Percentiles rank a stretch among this genome's conserved stretches.
These are phyloP conservation scores for Wilcoxina mikolae DNA, from an alignment of 495 filamentous ascomycete genomes.

Conservation along the genomic window DNA sequence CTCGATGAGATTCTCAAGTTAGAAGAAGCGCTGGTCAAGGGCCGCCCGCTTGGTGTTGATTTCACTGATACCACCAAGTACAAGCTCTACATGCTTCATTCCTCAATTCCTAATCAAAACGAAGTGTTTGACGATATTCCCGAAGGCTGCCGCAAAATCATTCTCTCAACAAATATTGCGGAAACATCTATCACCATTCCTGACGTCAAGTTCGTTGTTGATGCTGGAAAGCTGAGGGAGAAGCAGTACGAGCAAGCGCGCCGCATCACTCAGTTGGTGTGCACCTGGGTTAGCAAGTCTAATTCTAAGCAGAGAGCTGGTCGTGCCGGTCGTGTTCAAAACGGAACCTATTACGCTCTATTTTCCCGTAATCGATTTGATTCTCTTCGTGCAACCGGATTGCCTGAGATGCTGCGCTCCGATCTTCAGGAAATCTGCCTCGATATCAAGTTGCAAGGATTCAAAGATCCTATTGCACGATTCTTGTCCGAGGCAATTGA, in stretches of 20 bases:
- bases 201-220: conserved; percentile 44
- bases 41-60: conserved; percentile 31
- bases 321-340: conserved; percentile 43
- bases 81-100: conserved; percentile 40
- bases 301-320: conserved; percentile 44
- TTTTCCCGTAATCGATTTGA: conserved; percentile 38
- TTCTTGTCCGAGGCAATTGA: conserved; percentile 41
- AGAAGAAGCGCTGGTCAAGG: conserved; percentile 25
- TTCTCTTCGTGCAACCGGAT: conserved; percentile 34
- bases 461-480: conserved; percentile 33
- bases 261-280: conserved; percentile 35
- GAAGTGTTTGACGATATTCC: conserved; percentile 36
- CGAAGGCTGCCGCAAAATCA: conserved; percentile 39
- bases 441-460: conserved; percentile 36
- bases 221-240: conserved; percentile 41
- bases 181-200: conserved; percentile 48
- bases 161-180: conserved; percentile 46
- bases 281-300: conserved; percentile 41
- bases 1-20: conserved; percentile 37
- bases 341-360: conserved; percentile 45
- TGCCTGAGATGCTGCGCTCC: conserved; percentile 37
- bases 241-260: conserved; percentile 36
- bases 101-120: conserved; percentile 35
- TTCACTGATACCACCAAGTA: conserved; percentile 34
- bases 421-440: conserved; percentile 40